Evolutionary conservation across 2,329 filamentous ascomycete genomes (phyloP).

Genomic region (Colletotrichum acutatum): DNA sequence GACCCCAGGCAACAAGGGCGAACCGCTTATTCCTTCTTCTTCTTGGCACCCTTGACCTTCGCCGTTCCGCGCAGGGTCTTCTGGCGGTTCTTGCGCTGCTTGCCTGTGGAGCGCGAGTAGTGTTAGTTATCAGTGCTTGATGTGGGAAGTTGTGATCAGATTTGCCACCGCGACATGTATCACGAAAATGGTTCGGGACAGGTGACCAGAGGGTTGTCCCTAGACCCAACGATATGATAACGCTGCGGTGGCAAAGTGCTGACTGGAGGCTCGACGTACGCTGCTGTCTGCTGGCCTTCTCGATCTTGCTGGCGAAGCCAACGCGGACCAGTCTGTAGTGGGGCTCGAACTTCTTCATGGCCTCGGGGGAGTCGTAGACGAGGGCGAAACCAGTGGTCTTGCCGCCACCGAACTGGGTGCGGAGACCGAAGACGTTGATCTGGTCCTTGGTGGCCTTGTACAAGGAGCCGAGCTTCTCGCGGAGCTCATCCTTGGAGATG

Average conservation of each 20-base stretch:
- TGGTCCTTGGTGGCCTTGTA: slow-evolving; percentile 99
- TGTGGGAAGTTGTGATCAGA: neutral
- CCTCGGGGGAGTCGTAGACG: slow-evolving; percentile 97
- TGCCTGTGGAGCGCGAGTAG: slow-evolving; percentile 72
- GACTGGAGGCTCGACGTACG: slow-evolving; percentile 73
- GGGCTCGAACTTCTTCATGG: slow-evolving; percentile 99
- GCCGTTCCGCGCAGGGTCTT: slow-evolving; percentile 98
- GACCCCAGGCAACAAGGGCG: slow-evolving; percentile 40
- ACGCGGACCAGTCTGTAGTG: slow-evolving; percentile 96
- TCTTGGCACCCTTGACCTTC: slow-evolving; percentile 95
- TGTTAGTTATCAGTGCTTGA: slow-evolving; percentile 36
- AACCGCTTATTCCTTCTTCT: slow-evolving; percentile 88
- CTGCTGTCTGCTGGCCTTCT: slow-evolving; percentile 98
- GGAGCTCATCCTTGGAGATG: slow-evolving; percentile 99
- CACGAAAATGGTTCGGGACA: slow-evolving; percentile 30
- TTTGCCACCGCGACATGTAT: slow-evolving; percentile 37
- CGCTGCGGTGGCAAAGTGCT: neutral
- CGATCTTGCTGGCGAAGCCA: slow-evolving; percentile 91
- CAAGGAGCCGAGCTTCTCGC: slow-evolving; percentile 89
- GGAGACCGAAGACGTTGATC: slow-evolving; percentile 97
- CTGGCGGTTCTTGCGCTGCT: slow-evolving; percentile 99
- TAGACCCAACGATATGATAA: neutral
- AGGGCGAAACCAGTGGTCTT: slow-evolving; percentile 99
- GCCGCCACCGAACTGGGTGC: slow-evolving; percentile 99
- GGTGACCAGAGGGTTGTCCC: neutral